Evolutionary conservation across 2,329 filamentous ascomycete genomes (phyloP), one percentile per base, ranked within the genome.

Genomic region (Ascosphaera acerosa): DNA sequence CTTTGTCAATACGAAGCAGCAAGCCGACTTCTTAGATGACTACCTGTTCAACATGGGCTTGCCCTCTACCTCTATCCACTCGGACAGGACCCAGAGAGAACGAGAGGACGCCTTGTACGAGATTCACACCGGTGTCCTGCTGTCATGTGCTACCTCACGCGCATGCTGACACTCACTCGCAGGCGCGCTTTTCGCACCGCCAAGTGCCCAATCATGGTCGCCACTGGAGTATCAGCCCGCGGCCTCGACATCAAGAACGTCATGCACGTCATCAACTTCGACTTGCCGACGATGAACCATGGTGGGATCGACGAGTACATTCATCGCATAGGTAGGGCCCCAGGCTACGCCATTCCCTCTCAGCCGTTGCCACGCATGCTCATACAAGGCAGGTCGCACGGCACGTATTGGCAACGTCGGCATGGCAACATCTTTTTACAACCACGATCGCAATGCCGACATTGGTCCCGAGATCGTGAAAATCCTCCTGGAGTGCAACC

Each of bases 251-350:
- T 92, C 20, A 67, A 67, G 35, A 80, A 87, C 39, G 73, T 94
- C 4, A 69, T 72, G 57, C 80, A 91, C 39, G 76, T 97, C 36
- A 73, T 97, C 61, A 94, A 97, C 54, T 94, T 71, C 42, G 82
- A 94, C 37, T 58, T 94, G 2, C 84, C 84, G 0, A 69, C 61
- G 4, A 53, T 60, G 27, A 58, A 68, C 1, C 64, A 84, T 41
- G 81, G 80, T n/a, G 84, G 82, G 2, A 90, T 92, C 34, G 70
- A 77, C 30, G 87, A 94, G 48, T 97, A 94, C 42, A 70, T 76
- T 16, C 87, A 97, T 46, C 78, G 87, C 9, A 94, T 94, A 46
- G 87, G 76, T 78, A 66, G 26, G 33, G n/a, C n/a, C n/a, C n/a
- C n/a, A n/a, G n/a, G n/a, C n/a, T n/a, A n/a, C n/a, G n/a, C n/a